Evolutionary conservation across 768 basidiomycete genomes (phyloP).

Genomic region (Mycena metata): DNA sequence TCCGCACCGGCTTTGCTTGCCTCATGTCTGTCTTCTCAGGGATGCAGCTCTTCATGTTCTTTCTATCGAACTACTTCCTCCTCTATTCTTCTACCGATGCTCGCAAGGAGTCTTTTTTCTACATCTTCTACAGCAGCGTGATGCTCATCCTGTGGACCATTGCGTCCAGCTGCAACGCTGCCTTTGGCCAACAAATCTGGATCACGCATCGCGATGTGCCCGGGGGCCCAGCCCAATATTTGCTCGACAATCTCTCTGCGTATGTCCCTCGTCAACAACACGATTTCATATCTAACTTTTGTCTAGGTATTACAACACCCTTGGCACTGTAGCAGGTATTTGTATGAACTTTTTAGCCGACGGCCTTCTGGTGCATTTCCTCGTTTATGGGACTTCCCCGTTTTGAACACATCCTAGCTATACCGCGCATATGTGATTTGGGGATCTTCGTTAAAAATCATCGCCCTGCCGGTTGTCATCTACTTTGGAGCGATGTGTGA

Average conservation of each 20-base stretch:
- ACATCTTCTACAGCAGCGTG: slow-evolving; percentile 40
- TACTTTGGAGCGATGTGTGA: slow-evolving; percentile 43
- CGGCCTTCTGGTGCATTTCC: slow-evolving; percentile 49
- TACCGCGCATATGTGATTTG: slow-evolving; percentile 56
- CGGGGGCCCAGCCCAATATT: slow-evolving; percentile 50
- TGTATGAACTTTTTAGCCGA: slow-evolving; percentile 52
- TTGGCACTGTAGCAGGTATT: slow-evolving; percentile 44
- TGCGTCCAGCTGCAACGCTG: slow-evolving; percentile 43
- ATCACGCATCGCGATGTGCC: slow-evolving; percentile 41
- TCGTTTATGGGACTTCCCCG: background rate
- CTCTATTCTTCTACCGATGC: slow-evolving; percentile 31
- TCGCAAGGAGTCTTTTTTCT: slow-evolving; percentile 38
- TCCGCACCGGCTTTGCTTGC: slow-evolving; percentile 16
- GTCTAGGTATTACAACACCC: slow-evolving; percentile 43
- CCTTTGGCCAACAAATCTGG: slow-evolving; percentile 30
- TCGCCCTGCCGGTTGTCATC: slow-evolving; percentile 40
- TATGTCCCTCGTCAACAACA: too few species aligned
- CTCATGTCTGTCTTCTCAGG: slow-evolving; percentile 35
- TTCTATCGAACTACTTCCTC: slow-evolving; percentile 40
- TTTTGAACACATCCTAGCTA: slow-evolving; percentile 43
- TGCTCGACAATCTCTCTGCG: slow-evolving; percentile 38
- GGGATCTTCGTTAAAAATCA: slow-evolving; percentile 30
- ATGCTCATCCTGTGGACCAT: slow-evolving; percentile 50
- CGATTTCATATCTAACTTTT: too few species aligned
- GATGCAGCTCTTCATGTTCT: slow-evolving; percentile 43